Percentiles rank a stretch among this genome's conserved stretches.
Evolutionary conservation across 164 flowering plant species (phyloP).

Genomic region (Vitis rupestris): DNA sequence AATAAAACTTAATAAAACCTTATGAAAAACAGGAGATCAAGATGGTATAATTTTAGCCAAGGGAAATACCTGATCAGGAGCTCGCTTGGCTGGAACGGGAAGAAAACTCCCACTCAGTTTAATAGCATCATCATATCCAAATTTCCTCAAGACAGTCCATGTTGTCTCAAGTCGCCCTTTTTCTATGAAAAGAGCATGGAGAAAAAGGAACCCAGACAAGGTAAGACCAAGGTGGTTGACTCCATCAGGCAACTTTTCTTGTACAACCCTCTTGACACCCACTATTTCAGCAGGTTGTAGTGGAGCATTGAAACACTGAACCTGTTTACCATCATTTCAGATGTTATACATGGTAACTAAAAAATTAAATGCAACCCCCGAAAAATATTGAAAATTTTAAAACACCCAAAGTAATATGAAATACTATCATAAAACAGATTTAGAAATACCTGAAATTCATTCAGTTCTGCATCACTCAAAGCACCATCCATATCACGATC

Average conservation of each 20-base stretch:
- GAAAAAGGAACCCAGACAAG: conserved; percentile 89
- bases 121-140: conserved; percentile 89
- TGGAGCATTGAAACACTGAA: conserved; percentile 95
- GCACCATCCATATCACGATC: conserved; percentile 59
- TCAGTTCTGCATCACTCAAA: conserved; percentile 49
- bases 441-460: conserved; percentile 78
- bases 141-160: conserved; percentile 96
- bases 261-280: conserved; percentile 95
- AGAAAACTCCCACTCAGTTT: conserved; percentile 71
- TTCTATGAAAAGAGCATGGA: conserved; percentile 95
- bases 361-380: background rate
- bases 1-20: no score
- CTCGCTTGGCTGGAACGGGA: conserved; percentile 55
- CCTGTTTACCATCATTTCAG: conserved; percentile 43
- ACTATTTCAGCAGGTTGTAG: conserved; percentile 88
- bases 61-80: conserved; percentile 79
- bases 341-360: background rate
- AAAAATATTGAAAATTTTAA: background rate
- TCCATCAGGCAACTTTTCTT: conserved; percentile 88
- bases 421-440: background rate
- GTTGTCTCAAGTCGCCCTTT: conserved; percentile 98
- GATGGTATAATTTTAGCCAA: no score
- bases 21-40: no score
- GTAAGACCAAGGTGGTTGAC: conserved; percentile 89
- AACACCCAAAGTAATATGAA: no score